Conservation (phyloP, 225 moss, liverwort and hornwort species). For the Bryoerythrophyllum caledonicum region DNA sequence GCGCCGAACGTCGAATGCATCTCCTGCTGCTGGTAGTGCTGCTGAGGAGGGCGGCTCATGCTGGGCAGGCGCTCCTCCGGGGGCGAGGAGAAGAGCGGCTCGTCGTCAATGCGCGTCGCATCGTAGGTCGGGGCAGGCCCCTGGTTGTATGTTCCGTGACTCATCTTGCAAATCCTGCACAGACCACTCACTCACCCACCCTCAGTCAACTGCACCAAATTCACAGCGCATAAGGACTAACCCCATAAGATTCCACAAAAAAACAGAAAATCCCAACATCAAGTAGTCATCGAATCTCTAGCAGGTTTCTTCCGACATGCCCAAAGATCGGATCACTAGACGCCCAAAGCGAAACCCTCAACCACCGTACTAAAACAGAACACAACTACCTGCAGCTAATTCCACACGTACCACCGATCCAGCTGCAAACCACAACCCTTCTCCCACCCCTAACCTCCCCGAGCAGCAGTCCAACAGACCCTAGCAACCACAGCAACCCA, state of each 20-base stretch:
- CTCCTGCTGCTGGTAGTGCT: not conserved
- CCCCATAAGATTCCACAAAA: not conserved
- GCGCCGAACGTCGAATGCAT: conserved; percentile 47
- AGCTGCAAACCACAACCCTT: not conserved
- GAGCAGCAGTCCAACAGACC: not conserved
- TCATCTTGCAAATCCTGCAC: conserved; percentile 30
- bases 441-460: not conserved
- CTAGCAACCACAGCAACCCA: not conserved
- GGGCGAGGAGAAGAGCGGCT: conserved; percentile 37
- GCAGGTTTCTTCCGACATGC: not conserved
- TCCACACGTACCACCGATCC: not conserved
- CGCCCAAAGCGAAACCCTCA: not conserved
- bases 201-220: not conserved
- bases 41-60: conserved; percentile 16
- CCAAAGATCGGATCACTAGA: not conserved
- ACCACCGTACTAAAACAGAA: not conserved
- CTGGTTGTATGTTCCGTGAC: conserved; percentile 27
- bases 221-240: too few species aligned
- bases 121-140: conserved; percentile 22
- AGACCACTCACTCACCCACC: not conserved
- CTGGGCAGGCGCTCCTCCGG: conserved; percentile 32
- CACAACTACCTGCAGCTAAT: not conserved
- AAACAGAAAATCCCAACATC: not conserved
- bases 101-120: conserved; percentile 10
- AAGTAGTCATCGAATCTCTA: not conserved